Evolutionary conservation across 805 yeast genomes (phyloP).

Genomic region (Barnettozyma pratensis): DNA sequence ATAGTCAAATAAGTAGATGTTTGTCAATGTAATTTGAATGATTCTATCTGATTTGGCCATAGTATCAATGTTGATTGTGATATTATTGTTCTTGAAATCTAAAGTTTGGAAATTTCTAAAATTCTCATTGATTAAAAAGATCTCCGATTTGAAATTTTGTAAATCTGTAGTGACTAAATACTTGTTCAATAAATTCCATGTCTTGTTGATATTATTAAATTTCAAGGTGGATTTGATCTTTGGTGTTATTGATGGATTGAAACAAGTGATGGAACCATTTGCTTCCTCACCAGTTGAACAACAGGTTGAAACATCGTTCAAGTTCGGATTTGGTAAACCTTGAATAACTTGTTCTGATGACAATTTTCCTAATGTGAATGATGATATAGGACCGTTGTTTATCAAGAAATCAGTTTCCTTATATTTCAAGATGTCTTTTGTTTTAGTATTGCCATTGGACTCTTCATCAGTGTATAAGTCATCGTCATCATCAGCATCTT

Average conservation of each 20-base stretch:
- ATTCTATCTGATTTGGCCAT: slow-evolving; percentile 50
- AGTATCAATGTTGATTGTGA: slow-evolving; percentile 64
- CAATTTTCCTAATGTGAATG: slow-evolving; percentile 58
- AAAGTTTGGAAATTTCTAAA: slow-evolving; percentile 57
- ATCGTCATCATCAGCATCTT: slow-evolving; percentile 33
- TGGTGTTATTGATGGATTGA: slow-evolving; percentile 69
- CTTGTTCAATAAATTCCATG: slow-evolving; percentile 67
- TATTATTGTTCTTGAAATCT: slow-evolving; percentile 56
- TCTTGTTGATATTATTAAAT: slow-evolving; percentile 64
- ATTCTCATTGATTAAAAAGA: slow-evolving; percentile 56
- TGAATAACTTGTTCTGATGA: slow-evolving; percentile 49
- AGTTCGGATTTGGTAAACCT: slow-evolving; percentile 66
- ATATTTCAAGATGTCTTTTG: slow-evolving; percentile 32
- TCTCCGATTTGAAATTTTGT: slow-evolving; percentile 57
- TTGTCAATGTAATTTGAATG: slow-evolving; percentile 69
- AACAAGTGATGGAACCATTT: slow-evolving; percentile 51
- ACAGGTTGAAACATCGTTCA: slow-evolving; percentile 59
- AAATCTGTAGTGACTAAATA: slow-evolving; percentile 71
- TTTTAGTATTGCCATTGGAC: slow-evolving; percentile 17
- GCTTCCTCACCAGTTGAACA: slow-evolving; percentile 62
- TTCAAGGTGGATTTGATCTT: slow-evolving; percentile 59
- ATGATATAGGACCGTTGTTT: slow-evolving; percentile 70
- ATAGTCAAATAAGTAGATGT: slow-evolving; percentile 57
- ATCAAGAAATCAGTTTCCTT: slow-evolving; percentile 46
- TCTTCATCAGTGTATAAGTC: slow-evolving; percentile 26